These are phyloP conservation scores for Leishmania amazonensis DNA, from an alignment of 208 protist species.

Conservation along the genomic window DNA sequence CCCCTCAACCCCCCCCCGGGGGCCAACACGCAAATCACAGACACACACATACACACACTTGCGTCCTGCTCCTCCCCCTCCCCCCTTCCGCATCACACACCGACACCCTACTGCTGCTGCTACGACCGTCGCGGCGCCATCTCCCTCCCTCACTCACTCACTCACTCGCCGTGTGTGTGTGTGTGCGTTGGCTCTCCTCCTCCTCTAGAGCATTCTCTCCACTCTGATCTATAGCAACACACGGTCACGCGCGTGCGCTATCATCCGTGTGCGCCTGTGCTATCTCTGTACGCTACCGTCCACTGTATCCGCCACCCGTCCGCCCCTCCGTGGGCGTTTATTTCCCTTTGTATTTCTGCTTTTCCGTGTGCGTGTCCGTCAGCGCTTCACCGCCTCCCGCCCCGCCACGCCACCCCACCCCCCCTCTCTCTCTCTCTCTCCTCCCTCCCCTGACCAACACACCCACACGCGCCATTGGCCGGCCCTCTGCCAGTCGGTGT, in stretches of 20 bases:
- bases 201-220: too few species aligned
- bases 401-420: not conserved
- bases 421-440: not conserved
- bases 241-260: not conserved
- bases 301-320: too few species aligned
- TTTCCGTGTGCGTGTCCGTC: not conserved
- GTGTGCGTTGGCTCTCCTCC: not conserved
- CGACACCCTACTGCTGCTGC: not conserved
- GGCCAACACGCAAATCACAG: too few species aligned
- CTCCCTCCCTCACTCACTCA: not conserved
- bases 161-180: not conserved
- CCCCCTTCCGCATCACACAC: not conserved
- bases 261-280: too few species aligned
- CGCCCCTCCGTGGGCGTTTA: too few species aligned
- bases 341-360: not conserved
- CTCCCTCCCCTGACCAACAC: not conserved
- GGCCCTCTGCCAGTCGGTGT: not conserved
- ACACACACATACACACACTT: too few species aligned
- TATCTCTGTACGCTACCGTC: too few species aligned
- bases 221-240: not conserved
- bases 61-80: not conserved
- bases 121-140: not conserved
- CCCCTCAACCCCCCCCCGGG: too few species aligned
- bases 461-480: not conserved
- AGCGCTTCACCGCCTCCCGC: not conserved